A percentile compares a stretch with the other conserved stretches of the same genome.
These are phyloP conservation scores for Chaetomium fimeti DNA, from an alignment of 495 filamentous ascomycete species.

Conservation along the genomic window DNA sequence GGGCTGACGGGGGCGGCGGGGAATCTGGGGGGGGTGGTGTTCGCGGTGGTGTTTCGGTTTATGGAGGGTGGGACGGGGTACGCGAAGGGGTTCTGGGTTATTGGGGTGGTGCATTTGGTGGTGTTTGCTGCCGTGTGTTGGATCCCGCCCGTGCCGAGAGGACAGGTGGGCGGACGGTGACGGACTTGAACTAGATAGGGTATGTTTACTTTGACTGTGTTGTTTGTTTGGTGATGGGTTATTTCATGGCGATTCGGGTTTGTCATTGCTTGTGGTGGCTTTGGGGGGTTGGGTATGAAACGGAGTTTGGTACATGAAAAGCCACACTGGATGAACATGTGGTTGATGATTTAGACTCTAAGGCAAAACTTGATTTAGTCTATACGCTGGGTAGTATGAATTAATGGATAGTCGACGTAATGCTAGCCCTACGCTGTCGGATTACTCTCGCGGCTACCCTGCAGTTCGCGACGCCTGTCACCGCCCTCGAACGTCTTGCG, in stretches of 20 bases:
- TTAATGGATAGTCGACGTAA: no score
- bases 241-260: no score
- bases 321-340: not conserved
- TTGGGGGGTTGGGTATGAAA: not conserved
- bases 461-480: no score
- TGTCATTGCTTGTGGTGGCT: no score
- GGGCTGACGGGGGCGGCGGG: constrained; percentile 76
- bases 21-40: constrained; percentile 84
- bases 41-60: constrained; percentile 83
- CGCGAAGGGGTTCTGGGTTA: constrained; percentile 70
- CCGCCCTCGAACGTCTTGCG: not conserved
- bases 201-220: not conserved
- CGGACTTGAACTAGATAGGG: no score
- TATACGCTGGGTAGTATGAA: no score
- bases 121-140: constrained; percentile 65
- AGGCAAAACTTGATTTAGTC: no score
- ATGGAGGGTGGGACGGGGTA: constrained; percentile 59
- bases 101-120: constrained; percentile 65
- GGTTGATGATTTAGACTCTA: no score
- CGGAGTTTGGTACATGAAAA: not conserved
- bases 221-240: not conserved
- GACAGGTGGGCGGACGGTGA: constrained; percentile 26
- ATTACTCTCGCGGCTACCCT: no score
- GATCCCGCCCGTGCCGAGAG: constrained; percentile 68
- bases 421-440: no score